Evolutionary conservation across 768 basidiomycete species (phyloP).

Genomic region (Exidia glandulosa): DNA sequence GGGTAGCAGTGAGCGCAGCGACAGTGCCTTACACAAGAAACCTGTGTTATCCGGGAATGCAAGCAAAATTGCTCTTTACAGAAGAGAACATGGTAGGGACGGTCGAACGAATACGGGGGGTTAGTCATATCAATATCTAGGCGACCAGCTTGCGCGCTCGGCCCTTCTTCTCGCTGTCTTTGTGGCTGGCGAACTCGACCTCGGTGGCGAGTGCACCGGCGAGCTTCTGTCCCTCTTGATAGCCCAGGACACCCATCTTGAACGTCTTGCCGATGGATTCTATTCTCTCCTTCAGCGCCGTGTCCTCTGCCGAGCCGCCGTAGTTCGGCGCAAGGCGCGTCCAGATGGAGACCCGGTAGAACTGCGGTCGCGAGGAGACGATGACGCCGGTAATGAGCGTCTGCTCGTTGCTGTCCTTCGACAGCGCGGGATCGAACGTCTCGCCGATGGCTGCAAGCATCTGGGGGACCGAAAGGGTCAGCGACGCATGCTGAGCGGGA

Average conservation of each 20-base stretch:
- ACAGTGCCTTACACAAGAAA: not conserved
- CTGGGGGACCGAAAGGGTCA: slow-evolving; percentile 30
- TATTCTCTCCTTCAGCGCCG: slow-evolving; percentile 67
- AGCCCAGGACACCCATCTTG: slow-evolving; percentile 84
- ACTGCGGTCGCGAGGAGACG: slow-evolving; percentile 85
- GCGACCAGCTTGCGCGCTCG: slow-evolving; percentile 45
- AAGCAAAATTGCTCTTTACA: not conserved
- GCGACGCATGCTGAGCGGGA: slow-evolving; percentile 7
- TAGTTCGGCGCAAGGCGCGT: slow-evolving; percentile 68
- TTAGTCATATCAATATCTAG: not conserved
- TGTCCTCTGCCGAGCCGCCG: slow-evolving; percentile 22
- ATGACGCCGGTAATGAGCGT: slow-evolving; percentile 76
- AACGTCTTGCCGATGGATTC: slow-evolving; percentile 82
- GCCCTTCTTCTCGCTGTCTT: slow-evolving; percentile 91
- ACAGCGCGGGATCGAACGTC: slow-evolving; percentile 86
- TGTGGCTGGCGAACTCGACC: slow-evolving; percentile 90
- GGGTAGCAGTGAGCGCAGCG: too few species aligned
- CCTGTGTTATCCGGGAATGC: not conserved
- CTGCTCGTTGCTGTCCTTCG: slow-evolving; percentile 29
- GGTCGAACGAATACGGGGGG: not conserved
- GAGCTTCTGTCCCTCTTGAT: slow-evolving; percentile 57
- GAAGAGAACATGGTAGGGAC: not conserved
- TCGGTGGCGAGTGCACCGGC: slow-evolving; percentile 85
- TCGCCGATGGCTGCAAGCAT: slow-evolving; percentile 99
- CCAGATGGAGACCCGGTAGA: slow-evolving; percentile 97